Percentiles rank a stretch among this genome's conserved stretches.
Evolutionary conservation across 352 stramenopile genomes (phyloP).

Genomic region (Globisporangium carolinianum): DNA sequence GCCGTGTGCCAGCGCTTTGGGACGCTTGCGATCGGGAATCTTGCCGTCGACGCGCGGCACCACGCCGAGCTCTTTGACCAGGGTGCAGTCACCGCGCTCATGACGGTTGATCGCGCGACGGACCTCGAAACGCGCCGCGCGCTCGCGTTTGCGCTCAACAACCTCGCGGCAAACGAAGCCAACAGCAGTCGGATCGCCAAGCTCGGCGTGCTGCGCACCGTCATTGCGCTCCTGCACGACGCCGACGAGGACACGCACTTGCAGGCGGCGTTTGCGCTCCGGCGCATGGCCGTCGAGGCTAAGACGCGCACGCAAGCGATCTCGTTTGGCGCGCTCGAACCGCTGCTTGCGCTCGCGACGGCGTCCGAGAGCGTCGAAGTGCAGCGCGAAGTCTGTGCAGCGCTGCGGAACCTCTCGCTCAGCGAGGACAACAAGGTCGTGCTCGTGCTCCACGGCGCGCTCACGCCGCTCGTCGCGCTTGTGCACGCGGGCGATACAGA

Average conservation of each 20-base stretch:
- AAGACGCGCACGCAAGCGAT: conserved; percentile 91
- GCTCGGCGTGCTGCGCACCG: conserved; percentile 75
- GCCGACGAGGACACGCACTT: conserved; percentile 91
- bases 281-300: conserved; percentile 88
- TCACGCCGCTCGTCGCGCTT: conserved; percentile 83
- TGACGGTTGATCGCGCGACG: conserved; percentile 76
- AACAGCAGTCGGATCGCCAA: conserved; percentile 87
- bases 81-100: conserved; percentile 82
- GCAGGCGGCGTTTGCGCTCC: conserved; percentile 89
- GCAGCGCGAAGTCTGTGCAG: conserved; percentile 88
- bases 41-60: conserved; percentile 83
- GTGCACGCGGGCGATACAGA: conserved; percentile 88
- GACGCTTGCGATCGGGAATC: conserved; percentile 88
- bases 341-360: conserved; percentile 82
- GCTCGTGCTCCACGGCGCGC: conserved; percentile 81
- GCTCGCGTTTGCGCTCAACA: conserved; percentile 93
- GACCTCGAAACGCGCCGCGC: conserved; percentile 90
- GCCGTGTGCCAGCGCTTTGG: conserved; percentile 85
- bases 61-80: conserved; percentile 92
- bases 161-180: conserved; percentile 86
- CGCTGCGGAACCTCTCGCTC: conserved; percentile 89
- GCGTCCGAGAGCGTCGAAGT: conserved; percentile 87
- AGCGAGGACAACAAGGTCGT: conserved; percentile 91
- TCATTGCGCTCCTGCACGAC: conserved; percentile 85
- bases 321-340: conserved; percentile 86